Evolutionary conservation across 2,329 filamentous ascomycete species (phyloP), one percentile per base, ranked within the genome.

Genomic region (Sporothrix humicola): DNA sequence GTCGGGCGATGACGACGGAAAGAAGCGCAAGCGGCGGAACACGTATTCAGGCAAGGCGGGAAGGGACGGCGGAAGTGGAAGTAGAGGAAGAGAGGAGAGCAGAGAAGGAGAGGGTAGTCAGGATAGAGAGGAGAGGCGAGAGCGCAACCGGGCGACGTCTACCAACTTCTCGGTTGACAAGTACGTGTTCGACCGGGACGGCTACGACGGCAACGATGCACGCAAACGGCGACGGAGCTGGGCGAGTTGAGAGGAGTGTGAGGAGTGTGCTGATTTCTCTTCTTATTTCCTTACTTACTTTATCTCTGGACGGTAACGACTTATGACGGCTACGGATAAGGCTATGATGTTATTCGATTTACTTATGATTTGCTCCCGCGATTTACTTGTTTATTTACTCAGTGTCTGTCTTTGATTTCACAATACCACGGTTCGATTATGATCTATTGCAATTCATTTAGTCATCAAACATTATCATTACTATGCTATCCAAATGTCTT

Each of bases 151-250:
- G 23, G 54, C 71, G 12, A 61, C 63, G 2, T 69, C 71, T 9
- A 15, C 31, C 17, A 26, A 48, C 2, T 69, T 46, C n/a, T 23
- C 17, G 3, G 72, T 20, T 48, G 65, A 10, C 20, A 10, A 56
- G 4, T 73, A 70, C 15, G 42, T 42, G 13, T 73, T 73, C 56
- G 72, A 73, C 8, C 20, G 56, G 42, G 69, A 71, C 15, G 58
- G 56, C 8, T 68, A 54, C n/a, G 31, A 59, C n/a, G 70, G 70
- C 2, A 52, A 52, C 10, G 63, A 54, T 20, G 52, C 46, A 12
- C 66, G 74, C 5, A 74, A 74, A 56, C 69, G 69, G 44, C 66
- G 75, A 15, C 52, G 75, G 42, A 76, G 75, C 17, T 74, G 70
- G 74, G 70, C 65, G 9, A 42, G 61, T 4, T 74, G 31, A 26